A percentile compares a stretch with the other conserved stretches of the same genome.
phyloP scores from a whole-genome alignment of 352 stramenopile species.

The Phytopythium kandeliae region DNA sequence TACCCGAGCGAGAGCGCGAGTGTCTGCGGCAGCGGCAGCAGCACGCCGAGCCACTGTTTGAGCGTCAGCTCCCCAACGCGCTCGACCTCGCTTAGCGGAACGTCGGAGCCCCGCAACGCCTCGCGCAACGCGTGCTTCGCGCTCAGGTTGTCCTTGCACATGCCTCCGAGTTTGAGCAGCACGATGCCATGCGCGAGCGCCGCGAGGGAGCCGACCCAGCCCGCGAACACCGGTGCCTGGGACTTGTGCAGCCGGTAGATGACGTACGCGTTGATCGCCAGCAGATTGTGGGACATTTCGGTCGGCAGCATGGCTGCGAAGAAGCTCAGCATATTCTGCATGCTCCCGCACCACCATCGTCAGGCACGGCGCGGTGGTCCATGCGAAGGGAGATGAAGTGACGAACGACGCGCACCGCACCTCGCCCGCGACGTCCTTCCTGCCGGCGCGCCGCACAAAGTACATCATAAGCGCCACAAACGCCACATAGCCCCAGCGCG shows the following conservation, averaged over 20 bases:
- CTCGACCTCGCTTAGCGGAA: slow-evolving; percentile 20
- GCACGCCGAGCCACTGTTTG: slow-evolving; percentile 48
- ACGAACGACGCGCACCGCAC: slow-evolving; percentile 8
- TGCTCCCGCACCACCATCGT: background rate
- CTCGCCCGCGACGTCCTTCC: slow-evolving; percentile 39
- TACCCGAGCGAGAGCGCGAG: slow-evolving; percentile 44
- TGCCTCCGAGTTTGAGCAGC: slow-evolving; percentile 33
- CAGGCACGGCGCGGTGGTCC: background rate
- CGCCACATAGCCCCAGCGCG: slow-evolving; percentile 34
- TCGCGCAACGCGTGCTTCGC: slow-evolving; percentile 37
- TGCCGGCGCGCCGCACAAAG: slow-evolving; percentile 31
- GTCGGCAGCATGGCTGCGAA: slow-evolving; percentile 46
- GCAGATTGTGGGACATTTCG: slow-evolving; percentile 54
- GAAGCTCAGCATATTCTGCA: slow-evolving; percentile 48
- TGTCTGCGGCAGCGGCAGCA: slow-evolving; percentile 51
- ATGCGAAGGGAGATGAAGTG: too few relatives aligned
- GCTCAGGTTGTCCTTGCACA: slow-evolving; percentile 40
- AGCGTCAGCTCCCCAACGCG: slow-evolving; percentile 40
- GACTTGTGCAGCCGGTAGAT: slow-evolving; percentile 44
- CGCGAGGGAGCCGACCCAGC: slow-evolving; percentile 44
- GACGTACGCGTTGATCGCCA: slow-evolving; percentile 36
- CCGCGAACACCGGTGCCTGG: slow-evolving; percentile 26
- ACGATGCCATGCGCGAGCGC: slow-evolving; percentile 39
- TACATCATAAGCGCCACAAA: slow-evolving; percentile 33
- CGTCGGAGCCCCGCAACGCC: slow-evolving; percentile 26